Conservation (phyloP, 1,284 basidiomycete species). For the Apiotrichum veenhuisii region DNA sequence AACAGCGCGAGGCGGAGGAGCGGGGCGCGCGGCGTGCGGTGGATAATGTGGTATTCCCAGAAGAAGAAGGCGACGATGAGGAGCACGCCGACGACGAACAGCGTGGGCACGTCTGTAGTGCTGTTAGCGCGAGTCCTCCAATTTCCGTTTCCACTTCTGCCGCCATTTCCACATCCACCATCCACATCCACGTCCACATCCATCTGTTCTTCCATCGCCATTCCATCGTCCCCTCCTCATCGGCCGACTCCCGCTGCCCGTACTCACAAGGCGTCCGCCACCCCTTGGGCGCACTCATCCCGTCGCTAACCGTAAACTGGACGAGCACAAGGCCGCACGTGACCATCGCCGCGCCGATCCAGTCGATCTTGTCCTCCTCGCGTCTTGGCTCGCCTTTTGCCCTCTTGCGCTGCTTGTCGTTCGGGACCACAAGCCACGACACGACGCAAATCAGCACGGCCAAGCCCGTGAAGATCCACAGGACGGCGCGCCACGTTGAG, state of each 20-base stretch:
- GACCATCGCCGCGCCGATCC: constrained; percentile 18
- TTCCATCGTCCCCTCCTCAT: too few species aligned
- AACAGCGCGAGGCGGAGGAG: constrained; percentile 63
- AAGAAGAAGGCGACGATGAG: constrained; percentile 59
- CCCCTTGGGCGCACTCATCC: constrained; percentile 59
- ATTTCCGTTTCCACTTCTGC: too few species aligned
- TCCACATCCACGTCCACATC: too few species aligned
- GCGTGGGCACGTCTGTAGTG: constrained; percentile 42
- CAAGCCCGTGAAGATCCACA: constrained; percentile 18
- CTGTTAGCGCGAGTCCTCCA: too few species aligned
- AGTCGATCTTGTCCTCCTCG: constrained; percentile 10
- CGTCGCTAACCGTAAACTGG: constrained; percentile 70
- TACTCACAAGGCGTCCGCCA: constrained; percentile 67
- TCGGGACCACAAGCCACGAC: constrained; percentile 8
- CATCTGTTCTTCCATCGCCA: too few species aligned
- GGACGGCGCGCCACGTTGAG: constrained; percentile 12
- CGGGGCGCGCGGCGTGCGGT: constrained; percentile 52
- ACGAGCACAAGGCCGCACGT: constrained; percentile 51
- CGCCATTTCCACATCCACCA: too few species aligned
- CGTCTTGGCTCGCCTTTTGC: background rate
- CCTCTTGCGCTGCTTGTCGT: constrained; percentile 1
- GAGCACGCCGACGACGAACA: constrained; percentile 63
- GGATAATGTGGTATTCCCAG: constrained; percentile 61
- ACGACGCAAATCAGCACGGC: background rate
- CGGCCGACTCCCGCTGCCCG: too few species aligned